Evolutionary conservation across 1,139 yeast genomes (phyloP), one percentile per base, ranked within the genome.

Genomic region (Magnusiomyces paraingens): DNA sequence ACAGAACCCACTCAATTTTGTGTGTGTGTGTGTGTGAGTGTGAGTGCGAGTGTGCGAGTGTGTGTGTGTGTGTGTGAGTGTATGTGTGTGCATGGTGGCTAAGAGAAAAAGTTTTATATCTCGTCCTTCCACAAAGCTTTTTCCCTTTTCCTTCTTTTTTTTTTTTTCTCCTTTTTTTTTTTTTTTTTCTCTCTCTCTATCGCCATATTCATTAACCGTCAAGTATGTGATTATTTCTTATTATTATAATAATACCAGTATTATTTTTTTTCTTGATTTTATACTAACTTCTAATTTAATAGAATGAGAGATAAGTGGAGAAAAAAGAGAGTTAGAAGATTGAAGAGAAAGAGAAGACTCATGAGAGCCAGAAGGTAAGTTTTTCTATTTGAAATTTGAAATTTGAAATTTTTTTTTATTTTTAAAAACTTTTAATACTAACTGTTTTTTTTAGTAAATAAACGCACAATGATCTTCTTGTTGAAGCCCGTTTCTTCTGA

Each of bases 331-430:
- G 95, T 86, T 80, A 89, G 97, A 88, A 88, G 96, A 88, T 88
- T 90, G 76, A 90, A 90, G 86, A 87, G 96, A 85, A 90, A 90
- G 95, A 86, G 97, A 86, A 95, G 97, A 95, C 89, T 89, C 95
- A 96, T 90, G 73, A 87, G 97, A 87, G 97, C 97, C 79, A 88
- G 97, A 88, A 65, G 70, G 66, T 61, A 52, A 58, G 64, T 60
- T n/a, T 17, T 42, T 47, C 4, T 1, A 10, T 36, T 26, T 18
- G 6, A 35, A 15, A 12, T 20, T 22, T 41, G 15, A 8, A 5
- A 29, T 12, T n/a, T n/a, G n/a, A n/a, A n/a, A n/a, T n/a, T 15
- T 15, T 26, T 26, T 17, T 20, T 17, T 11, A 17, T 22, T 15
- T 21, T 43, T 35, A 10, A 32, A 29, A 18, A 14, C 22, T 3